Evolutionary conservation across 2,329 filamentous ascomycete genomes (phyloP).

Genomic region (Epicoccum sorghinum): DNA sequence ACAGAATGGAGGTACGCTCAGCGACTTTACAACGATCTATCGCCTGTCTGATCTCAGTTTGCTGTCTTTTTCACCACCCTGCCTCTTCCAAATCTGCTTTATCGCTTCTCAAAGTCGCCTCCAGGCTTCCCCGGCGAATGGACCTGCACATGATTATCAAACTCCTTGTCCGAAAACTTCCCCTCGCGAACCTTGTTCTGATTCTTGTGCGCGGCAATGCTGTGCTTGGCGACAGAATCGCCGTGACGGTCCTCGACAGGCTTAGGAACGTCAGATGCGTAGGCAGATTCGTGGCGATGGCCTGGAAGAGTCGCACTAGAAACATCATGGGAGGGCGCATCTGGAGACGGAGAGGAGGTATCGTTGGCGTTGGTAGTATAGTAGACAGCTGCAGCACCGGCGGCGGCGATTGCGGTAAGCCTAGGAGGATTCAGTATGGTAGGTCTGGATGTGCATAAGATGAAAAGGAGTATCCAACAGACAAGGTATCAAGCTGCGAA

Average conservation of each 20-base stretch:
- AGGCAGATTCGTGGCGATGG: constrained; percentile 17
- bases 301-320: constrained; percentile 1
- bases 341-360: constrained; percentile 5
- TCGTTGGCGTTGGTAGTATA: neutral
- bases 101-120: constrained; percentile 27
- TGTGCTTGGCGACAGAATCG: constrained; percentile 31
- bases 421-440: constrained; percentile 12
- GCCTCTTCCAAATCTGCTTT: neutral
- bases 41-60: too few species aligned
- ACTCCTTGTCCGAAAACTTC: constrained; percentile 32
- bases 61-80: too few species aligned
- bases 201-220: constrained; percentile 35
- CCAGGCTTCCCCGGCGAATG: constrained; percentile 26
- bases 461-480: neutral
- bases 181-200: constrained; percentile 29
- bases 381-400: constrained; percentile 23
- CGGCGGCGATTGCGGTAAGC: constrained; percentile 26
- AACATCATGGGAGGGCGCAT: neutral
- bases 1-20: too few species aligned
- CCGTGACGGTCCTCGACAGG: constrained; percentile 35
- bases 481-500: neutral
- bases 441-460: neutral
- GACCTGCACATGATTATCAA: constrained; percentile 34
- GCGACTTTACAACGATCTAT: too few species aligned
- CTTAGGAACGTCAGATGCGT: constrained; percentile 29